phyloP scores from a whole-genome alignment of 768 basidiomycete genomes.

The Mycena alexandri region DNA sequence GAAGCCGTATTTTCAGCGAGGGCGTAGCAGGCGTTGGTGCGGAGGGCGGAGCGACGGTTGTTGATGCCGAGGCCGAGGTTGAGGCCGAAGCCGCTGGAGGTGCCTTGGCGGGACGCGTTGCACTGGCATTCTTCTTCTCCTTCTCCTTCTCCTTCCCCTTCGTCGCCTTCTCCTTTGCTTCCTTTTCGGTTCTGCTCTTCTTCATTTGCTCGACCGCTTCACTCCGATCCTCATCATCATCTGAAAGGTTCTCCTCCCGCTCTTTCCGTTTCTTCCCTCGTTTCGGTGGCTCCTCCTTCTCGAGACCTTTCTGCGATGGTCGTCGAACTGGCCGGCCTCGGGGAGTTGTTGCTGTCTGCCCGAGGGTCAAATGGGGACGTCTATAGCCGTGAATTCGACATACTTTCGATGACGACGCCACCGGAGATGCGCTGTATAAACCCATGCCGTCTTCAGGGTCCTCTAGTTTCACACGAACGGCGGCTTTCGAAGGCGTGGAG shows the following conservation, averaged over 20 bases:
- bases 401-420: conserved; percentile 27
- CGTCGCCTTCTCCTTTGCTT: conserved; percentile 14
- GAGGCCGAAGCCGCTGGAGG: conserved; percentile 21
- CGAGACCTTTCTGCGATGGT: conserved; percentile 46
- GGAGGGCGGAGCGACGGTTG: conserved; percentile 43
- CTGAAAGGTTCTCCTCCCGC: conserved; percentile 32
- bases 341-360: conserved; percentile 40
- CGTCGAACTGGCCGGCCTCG: conserved; percentile 40
- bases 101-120: conserved; percentile 42
- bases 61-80: conserved; percentile 25
- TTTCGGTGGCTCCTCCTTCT: conserved; percentile 37
- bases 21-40: conserved; percentile 45
- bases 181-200: conserved; percentile 35
- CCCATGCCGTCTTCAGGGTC: conserved; percentile 27
- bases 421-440: conserved; percentile 14
- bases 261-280: conserved; percentile 51
- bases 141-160: conserved; percentile 31
- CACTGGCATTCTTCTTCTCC: conserved; percentile 41
- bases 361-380: conserved; percentile 14
- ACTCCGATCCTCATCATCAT: conserved; percentile 22
- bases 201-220: conserved; percentile 32
- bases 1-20: conserved; percentile 69
- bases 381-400: conserved; percentile 1
- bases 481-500: conserved; percentile 25
- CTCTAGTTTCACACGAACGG: conserved; percentile 34